Percentiles rank a stretch among this genome's conserved stretches.
Conservation (phyloP, 2,329 filamentous ascomycete genomes). For the Kalmusia sp. region DNA sequence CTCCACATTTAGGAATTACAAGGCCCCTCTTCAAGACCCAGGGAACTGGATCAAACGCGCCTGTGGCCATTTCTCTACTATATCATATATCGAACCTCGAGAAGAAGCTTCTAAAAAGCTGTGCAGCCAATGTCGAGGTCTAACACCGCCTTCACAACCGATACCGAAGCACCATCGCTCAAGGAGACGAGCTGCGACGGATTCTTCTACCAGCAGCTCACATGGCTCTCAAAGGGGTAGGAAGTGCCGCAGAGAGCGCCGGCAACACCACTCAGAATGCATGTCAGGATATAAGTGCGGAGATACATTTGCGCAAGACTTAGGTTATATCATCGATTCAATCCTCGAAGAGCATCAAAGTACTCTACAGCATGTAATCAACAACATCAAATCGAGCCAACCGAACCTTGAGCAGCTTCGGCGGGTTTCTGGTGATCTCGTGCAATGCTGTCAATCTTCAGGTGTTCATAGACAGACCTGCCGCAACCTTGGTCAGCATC, state of each 20-base stretch:
- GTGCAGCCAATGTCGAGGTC: constrained; percentile 31
- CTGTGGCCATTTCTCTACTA: constrained; percentile 38
- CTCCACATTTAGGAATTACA: constrained; percentile 15
- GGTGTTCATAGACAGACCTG: constrained; percentile 7
- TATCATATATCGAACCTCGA: constrained; percentile 17
- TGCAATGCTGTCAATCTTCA: constrained; percentile 20
- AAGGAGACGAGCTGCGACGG: constrained; percentile 18
- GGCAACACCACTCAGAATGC: constrained; percentile 22
- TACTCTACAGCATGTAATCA: constrained; percentile 48
- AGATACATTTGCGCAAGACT: constrained; percentile 40
- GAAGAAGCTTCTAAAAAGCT: constrained; percentile 21
- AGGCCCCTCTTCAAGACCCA: constrained; percentile 27
- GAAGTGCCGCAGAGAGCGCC: constrained; percentile 8
- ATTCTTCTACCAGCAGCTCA: constrained; percentile 20
- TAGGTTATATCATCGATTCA: constrained; percentile 48
- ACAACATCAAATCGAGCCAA: constrained; percentile 41
- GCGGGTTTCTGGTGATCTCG: constrained; percentile 25
- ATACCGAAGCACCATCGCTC: constrained; percentile 6
- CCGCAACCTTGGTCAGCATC: constrained; percentile 10
- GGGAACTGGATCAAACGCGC: constrained; percentile 34
- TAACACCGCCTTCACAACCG: not conserved
- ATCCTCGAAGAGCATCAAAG: constrained; percentile 51
- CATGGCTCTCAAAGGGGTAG: constrained; percentile 12
- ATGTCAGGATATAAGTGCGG: constrained; percentile 29
- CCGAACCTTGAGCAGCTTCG: constrained; percentile 25